Evolutionary conservation across 768 basidiomycete genomes (phyloP).

Genomic region (Cystobasidium tubakii): DNA sequence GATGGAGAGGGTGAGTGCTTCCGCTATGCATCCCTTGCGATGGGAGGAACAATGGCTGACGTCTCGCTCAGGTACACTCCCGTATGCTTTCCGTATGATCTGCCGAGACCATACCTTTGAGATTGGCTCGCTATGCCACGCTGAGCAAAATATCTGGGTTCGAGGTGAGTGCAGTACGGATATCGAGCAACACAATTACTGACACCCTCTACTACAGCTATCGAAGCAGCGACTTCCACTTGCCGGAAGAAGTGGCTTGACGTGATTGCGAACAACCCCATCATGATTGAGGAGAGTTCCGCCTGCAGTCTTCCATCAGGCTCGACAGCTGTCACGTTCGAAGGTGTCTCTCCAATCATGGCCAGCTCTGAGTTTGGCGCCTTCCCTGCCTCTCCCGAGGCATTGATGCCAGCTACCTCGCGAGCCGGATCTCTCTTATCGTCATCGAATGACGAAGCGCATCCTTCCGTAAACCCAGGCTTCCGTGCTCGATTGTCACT

Average conservation of each 20-base stretch:
- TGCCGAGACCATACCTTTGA: conserved; percentile 71
- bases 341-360: conserved; percentile 20
- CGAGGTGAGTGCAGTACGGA: neutral
- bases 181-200: neutral
- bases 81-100: conserved; percentile 71
- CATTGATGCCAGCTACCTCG: neutral
- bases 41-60: no score
- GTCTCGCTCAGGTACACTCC: conserved; percentile 60
- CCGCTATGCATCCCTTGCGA: no score
- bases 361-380: neutral
- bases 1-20: conserved; percentile 65
- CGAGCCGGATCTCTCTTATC: neutral
- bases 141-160: conserved; percentile 32
- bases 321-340: neutral
- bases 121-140: conserved; percentile 27
- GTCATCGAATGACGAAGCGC: neutral
- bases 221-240: neutral
- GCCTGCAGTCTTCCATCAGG: conserved; percentile 20
- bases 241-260: conserved; percentile 9
- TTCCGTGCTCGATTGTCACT: conserved; percentile 19
- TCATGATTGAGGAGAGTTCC: conserved; percentile 11
- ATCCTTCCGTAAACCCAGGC: neutral
- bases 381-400: conserved; percentile 12
- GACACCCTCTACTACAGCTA: no score
- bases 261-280: neutral